Percentiles rank a stretch among this genome's conserved stretches.
phyloP scores from a whole-genome alignment of 139 green algal genomes.

The Bryopsis sp. region DNA sequence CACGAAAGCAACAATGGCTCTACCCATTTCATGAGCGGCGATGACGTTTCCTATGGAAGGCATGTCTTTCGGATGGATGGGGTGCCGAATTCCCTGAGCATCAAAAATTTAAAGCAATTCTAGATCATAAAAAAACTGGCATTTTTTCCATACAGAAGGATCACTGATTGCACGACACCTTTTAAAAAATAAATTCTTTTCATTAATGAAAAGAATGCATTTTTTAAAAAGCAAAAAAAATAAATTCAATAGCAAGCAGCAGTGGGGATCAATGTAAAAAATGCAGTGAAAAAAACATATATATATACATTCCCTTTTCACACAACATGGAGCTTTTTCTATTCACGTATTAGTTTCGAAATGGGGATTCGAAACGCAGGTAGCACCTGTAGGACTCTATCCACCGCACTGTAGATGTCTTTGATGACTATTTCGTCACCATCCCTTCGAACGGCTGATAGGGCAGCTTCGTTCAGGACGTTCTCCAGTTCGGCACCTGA shows the following conservation, averaged over 20 bases:
- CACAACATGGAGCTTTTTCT: no score
- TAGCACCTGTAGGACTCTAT: conserved; percentile 11
- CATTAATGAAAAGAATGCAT: no score
- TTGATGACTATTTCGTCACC: background rate
- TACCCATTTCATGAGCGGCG: conserved; percentile 18
- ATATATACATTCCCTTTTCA: no score
- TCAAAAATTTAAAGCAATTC: no score
- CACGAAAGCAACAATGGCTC: conserved; percentile 18
- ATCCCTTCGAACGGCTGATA: conserved; percentile 55
- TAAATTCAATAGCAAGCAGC: no score
- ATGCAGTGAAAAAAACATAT: no score
- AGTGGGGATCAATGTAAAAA: no score
- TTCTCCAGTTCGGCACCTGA: conserved; percentile 89
- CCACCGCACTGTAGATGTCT: conserved; percentile 22
- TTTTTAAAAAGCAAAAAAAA: no score
- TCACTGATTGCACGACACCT: no score
- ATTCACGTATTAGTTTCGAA: no score
- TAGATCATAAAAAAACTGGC: background rate
- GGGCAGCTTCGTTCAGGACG: conserved; percentile 89
- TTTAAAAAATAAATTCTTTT: no score
- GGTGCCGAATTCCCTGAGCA: conserved; percentile 12
- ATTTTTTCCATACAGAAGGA: background rate
- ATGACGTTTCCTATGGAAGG: background rate
- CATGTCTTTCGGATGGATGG: conserved; percentile 4
- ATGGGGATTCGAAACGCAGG: no score